These are phyloP conservation scores for Bruguiera parviflora DNA, from an alignment of 345 rosid species.

Conservation along the genomic window DNA sequence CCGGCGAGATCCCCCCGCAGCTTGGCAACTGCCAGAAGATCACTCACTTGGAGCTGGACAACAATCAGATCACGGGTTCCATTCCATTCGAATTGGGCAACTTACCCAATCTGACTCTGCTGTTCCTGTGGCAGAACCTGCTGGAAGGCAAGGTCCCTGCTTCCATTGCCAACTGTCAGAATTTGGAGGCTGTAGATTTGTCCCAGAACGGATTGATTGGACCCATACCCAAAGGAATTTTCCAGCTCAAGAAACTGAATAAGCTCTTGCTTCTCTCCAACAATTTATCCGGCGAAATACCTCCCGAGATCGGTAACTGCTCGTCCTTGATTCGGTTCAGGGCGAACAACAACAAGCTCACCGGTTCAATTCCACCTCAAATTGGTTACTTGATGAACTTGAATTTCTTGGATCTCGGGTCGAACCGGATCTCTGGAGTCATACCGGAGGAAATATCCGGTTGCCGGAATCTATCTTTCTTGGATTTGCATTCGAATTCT, in stretches of 20 bases:
- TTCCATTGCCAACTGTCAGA: constrained; percentile 57
- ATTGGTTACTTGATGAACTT: constrained; percentile 55
- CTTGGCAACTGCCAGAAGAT: constrained; percentile 54
- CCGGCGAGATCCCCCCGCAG: constrained; percentile 62
- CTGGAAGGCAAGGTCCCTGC: constrained; percentile 70
- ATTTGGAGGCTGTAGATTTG: constrained; percentile 72
- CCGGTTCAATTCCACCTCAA: constrained; percentile 57
- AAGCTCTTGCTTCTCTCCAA: constrained; percentile 80
- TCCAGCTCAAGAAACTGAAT: constrained; percentile 58
- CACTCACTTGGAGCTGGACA: constrained; percentile 75
- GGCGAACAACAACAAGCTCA: constrained; percentile 49
- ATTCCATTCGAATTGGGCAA: constrained; percentile 65
- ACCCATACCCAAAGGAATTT: constrained; percentile 67
- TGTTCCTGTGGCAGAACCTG: constrained; percentile 81
- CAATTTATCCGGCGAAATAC: constrained; percentile 55
- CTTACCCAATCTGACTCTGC: constrained; percentile 53
- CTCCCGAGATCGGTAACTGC: constrained; percentile 68
- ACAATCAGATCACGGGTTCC: constrained; percentile 68
- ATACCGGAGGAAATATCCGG: constrained; percentile 56
- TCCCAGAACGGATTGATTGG: constrained; percentile 72
- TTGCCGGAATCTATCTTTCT: constrained; percentile 62
- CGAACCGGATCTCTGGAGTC: constrained; percentile 57
- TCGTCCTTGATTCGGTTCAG: constrained; percentile 62
- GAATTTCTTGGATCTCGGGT: constrained; percentile 69
- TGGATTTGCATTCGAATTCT: constrained; percentile 78